Base-by-base conservation (phyloP, 768 basidiomycete species). In the Leccinum longicurvipes region DNA sequence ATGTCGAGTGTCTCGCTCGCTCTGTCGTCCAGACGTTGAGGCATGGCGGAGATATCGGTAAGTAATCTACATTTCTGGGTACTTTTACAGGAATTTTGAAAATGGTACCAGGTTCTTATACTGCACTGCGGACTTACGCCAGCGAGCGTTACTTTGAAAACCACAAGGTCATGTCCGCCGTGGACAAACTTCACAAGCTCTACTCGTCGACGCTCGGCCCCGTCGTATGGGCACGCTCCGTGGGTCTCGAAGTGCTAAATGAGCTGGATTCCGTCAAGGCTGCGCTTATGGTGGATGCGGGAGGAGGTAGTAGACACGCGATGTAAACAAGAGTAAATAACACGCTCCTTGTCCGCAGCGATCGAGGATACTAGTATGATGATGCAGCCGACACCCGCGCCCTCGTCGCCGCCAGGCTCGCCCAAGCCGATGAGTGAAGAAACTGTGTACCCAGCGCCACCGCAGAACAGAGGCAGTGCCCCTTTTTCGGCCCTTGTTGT, bases 101-200 rank as follows among this genome's bases (percentile, higher is more conserved):
- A 58, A 46, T 19, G 29, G 31, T 21, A 25, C 21, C 45, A 92
- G 91, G 91, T 28, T 89, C 87, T 4, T 79, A 82, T 66, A 92
- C 87, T 0, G 79, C 87, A 2, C 80, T 98, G 14, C 70, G 82
- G 1, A 82, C 85, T 1, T 98, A 97, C 67, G 79, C 89, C 0
- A 84, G 84, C 50, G 84, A 87, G 58, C 80, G 95, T 44, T 98
- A 97, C 70, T 74, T 91, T 47, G 80, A 79, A 56, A 98, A 98
- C 71, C 94, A 98, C 73, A 82, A 83, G 47, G 69, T 95, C 44
- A 85, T 98, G 78, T 82, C 85, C 15, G 84, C 85, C 2, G 81
- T 90, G 48, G 95, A 99, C 74, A 94, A 94, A 66, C 78, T 98
- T 32, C 89, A 95, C 73, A 91, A 91, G 63, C 66, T 98, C 17